phyloP scores from a whole-genome alignment of 176 grass and related monocot species.

The Aegilops tauschii region DNA sequence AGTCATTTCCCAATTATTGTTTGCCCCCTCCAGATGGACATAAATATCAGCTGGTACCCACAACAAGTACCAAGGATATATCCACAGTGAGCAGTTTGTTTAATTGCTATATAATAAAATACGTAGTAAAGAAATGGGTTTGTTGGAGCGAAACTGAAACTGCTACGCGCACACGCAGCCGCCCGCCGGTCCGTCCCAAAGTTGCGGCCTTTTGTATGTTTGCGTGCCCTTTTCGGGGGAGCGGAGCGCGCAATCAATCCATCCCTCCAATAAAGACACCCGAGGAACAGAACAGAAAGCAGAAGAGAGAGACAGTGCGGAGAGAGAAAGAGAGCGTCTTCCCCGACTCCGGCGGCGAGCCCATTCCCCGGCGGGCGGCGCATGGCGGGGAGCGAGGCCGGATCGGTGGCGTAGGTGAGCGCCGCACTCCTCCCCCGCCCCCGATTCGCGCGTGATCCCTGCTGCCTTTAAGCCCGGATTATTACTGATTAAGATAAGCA shows the following conservation, averaged over 20 bases:
- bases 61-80: too few relatives aligned
- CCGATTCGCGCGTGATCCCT: background rate
- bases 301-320: background rate
- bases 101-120: too few relatives aligned
- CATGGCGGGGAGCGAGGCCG: background rate
- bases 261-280: too few relatives aligned
- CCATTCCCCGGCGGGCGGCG: background rate
- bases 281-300: too few relatives aligned
- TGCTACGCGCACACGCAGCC: too few relatives aligned
- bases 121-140: too few relatives aligned
- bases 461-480: background rate
- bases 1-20: too few relatives aligned
- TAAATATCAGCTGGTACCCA: too few relatives aligned
- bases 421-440: background rate
- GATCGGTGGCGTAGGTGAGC: conserved; percentile 10
- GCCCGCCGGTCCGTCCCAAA: background rate
- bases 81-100: too few relatives aligned
- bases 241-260: background rate
- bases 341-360: background rate
- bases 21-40: too few relatives aligned
- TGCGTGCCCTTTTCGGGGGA: background rate
- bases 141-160: too few relatives aligned
- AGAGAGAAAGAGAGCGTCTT: background rate
- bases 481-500: background rate
- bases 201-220: background rate